phyloP scores from a whole-genome alignment of 1,284 basidiomycete genomes.

The Sanghuangporus sanghuang region DNA sequence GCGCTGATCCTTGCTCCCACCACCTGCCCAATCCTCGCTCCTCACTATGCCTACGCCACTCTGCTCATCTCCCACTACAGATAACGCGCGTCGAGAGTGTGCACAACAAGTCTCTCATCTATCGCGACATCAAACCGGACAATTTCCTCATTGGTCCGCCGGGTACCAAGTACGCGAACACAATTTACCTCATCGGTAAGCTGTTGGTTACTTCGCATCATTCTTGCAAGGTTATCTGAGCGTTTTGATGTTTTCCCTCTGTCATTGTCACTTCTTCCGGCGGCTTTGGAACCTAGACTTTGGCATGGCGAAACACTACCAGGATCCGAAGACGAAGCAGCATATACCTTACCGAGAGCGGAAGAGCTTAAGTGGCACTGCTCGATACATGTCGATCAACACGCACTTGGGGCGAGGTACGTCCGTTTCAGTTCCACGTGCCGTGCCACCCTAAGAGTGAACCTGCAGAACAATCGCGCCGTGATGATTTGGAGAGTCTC shows the following conservation, averaged over 20 bases:
- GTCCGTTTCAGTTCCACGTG: conserved; percentile 17
- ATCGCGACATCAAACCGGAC: conserved; percentile 99
- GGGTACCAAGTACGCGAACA: conserved; percentile 86
- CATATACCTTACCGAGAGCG: conserved; percentile 99
- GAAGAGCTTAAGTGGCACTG: conserved; percentile 96
- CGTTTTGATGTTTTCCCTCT: not conserved
- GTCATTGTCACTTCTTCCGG: not conserved
- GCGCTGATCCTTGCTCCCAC: conserved; percentile 1
- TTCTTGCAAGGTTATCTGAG: conserved; percentile 1
- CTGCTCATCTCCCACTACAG: conserved; percentile 37
- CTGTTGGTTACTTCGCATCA: conserved; percentile 12
- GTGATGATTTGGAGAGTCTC: conserved; percentile 91
- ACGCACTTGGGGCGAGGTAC: conserved; percentile 92
- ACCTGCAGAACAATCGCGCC: conserved; percentile 62
- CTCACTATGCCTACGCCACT: not conserved
- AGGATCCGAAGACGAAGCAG: conserved; percentile 95
- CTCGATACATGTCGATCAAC: conserved; percentile 98
- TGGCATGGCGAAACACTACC: conserved; percentile 98
- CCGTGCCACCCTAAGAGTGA: not conserved
- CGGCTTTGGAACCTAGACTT: conserved; percentile 60
- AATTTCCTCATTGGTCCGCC: conserved; percentile 97
- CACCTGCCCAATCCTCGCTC: not conserved
- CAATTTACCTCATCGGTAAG: conserved; percentile 87
- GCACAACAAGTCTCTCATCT: conserved; percentile 97
- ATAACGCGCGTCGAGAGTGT: conserved; percentile 96